Percentiles rank a stretch among this genome's conserved stretches.
These are phyloP conservation scores for Cyanophora paradoxa DNA, from an alignment of 78 protist species.

Conservation along the genomic window DNA sequence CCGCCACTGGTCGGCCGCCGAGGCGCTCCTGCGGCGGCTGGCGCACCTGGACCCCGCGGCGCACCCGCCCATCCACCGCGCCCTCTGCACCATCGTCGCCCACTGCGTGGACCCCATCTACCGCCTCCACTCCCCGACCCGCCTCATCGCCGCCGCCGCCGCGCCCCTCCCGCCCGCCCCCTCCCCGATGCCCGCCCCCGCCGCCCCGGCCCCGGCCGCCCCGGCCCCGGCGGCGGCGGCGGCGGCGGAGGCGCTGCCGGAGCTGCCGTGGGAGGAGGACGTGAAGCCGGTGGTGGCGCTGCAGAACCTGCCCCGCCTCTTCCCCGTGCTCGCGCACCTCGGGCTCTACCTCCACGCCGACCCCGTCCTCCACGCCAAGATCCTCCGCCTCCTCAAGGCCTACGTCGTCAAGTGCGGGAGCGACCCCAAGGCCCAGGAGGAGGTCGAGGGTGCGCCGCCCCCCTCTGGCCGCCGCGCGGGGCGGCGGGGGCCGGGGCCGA, in stretches of 20 bases:
- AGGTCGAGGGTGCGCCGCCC: background rate
- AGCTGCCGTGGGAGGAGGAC: background rate
- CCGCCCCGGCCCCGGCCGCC: background rate
- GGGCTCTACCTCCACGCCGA: background rate
- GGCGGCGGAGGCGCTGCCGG: background rate
- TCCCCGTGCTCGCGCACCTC: background rate
- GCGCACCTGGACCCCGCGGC: background rate
- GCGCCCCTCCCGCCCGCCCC: background rate
- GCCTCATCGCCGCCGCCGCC: background rate
- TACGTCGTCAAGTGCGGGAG: background rate
- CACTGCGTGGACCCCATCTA: background rate
- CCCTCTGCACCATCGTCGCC: background rate
- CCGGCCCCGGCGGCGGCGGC: background rate
- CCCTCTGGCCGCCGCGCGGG: no score
- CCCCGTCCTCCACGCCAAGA: background rate
- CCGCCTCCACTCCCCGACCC: background rate
- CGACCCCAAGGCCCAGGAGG: background rate
- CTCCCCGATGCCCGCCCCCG: background rate
- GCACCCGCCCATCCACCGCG: background rate
- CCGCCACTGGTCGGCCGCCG: conserved; percentile 7
- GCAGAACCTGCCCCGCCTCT: no score
- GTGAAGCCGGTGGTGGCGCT: background rate
- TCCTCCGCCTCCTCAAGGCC: background rate
- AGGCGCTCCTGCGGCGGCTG: background rate
- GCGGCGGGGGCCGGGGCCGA: background rate